Percentiles rank a stretch among this genome's conserved stretches.
These are phyloP conservation scores for Epichloe amarillans DNA, from an alignment of 2,329 filamentous ascomycete species.

Conservation along the genomic window DNA sequence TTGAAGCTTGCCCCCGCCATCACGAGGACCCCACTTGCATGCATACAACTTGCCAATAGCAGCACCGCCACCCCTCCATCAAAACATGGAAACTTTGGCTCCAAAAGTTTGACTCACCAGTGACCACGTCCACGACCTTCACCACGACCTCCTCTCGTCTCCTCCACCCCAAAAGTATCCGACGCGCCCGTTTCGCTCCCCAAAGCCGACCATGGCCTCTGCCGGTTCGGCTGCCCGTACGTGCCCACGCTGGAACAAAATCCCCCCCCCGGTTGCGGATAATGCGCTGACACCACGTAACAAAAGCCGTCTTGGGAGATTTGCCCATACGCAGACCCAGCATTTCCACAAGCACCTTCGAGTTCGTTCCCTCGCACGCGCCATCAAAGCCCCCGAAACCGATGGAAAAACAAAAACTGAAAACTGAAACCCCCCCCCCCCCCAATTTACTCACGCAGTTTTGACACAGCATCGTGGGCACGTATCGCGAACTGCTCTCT, in stretches of 20 bases:
- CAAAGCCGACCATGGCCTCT: slow-evolving; percentile 2
- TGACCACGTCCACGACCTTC: background rate
- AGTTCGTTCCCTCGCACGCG: background rate
- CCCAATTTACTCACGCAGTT: slow-evolving; percentile 2
- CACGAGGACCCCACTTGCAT: too few species aligned
- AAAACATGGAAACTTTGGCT: background rate
- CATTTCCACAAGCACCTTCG: slow-evolving; percentile 11
- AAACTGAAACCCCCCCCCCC: background rate
- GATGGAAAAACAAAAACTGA: background rate
- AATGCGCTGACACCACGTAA: background rate
- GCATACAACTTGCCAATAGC: too few species aligned
- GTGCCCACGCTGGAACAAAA: background rate
- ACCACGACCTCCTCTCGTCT: background rate
- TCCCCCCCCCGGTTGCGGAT: background rate
- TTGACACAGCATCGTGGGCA: slow-evolving; percentile 36
- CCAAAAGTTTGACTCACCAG: slow-evolving; percentile 1
- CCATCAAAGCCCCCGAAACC: background rate
- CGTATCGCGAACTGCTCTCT: slow-evolving; percentile 40
- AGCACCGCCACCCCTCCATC: too few species aligned
- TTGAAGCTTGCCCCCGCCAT: too few species aligned
- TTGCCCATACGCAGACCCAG: slow-evolving; percentile 5
- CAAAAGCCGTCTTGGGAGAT: slow-evolving; percentile 2
- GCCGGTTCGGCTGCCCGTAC: background rate
- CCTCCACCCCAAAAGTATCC: background rate
- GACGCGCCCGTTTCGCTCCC: background rate